A percentile compares a stretch with the other conserved stretches of the same genome.
These are phyloP conservation scores for Chlorella sp. DNA, from an alignment of 139 green algal species.

Conservation along the genomic window DNA sequence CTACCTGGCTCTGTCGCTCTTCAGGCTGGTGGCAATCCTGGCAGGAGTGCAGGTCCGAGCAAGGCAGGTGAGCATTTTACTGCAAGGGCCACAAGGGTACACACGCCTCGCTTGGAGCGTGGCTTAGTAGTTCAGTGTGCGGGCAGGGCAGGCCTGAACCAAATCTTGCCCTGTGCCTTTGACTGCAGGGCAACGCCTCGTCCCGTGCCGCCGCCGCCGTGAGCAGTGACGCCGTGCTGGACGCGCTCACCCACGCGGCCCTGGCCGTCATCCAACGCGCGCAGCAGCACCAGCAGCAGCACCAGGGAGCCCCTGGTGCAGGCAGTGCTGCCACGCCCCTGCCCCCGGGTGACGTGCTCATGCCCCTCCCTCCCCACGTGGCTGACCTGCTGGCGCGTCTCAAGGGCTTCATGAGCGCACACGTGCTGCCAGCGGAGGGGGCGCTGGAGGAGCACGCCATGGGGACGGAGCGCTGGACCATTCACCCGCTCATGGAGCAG, in stretches of 20 bases:
- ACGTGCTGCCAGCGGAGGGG: slow-evolving; percentile 69
- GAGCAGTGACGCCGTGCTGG: slow-evolving; percentile 50
- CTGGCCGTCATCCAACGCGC: slow-evolving; percentile 42
- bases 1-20: slow-evolving; percentile 88
- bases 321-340: too few species aligned
- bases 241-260: slow-evolving; percentile 49
- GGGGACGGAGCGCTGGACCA: slow-evolving; percentile 54
- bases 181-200: slow-evolving; percentile 81
- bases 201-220: slow-evolving; percentile 51
- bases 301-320: too few species aligned
- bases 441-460: slow-evolving; percentile 38
- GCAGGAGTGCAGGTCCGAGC: slow-evolving; percentile 76
- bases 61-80: slow-evolving; percentile 9
- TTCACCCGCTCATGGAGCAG: slow-evolving; percentile 73
- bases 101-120: too few species aligned
- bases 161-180: background rate
- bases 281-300: too few species aligned
- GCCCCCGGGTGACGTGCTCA: background rate
- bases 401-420: slow-evolving; percentile 68
- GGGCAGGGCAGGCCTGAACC: background rate
- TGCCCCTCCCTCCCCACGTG: slow-evolving; percentile 12
- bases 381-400: slow-evolving; percentile 42
- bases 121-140: too few species aligned
- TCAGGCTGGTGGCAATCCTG: slow-evolving; percentile 87
- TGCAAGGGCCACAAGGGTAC: too few species aligned